phyloP scores from a whole-genome alignment of 805 yeast genomes.

The Yamadazyma phyllophila region DNA sequence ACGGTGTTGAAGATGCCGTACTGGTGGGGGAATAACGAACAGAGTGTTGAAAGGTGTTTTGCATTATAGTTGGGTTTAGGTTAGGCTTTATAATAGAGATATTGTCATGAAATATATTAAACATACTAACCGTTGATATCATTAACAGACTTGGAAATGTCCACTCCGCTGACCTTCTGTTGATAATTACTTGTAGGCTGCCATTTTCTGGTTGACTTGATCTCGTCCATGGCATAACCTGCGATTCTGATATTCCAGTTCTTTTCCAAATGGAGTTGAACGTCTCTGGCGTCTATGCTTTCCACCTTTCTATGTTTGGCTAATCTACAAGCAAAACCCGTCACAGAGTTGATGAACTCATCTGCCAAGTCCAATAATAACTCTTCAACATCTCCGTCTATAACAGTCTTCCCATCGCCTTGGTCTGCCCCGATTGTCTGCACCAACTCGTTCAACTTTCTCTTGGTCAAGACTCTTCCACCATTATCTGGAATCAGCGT shows the following conservation, averaged over 20 bases:
- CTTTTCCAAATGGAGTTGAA: constrained; percentile 80
- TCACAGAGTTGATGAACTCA: constrained; percentile 88
- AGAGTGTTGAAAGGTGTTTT: constrained; percentile 47
- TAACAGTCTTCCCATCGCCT: constrained; percentile 85
- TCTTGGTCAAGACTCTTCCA: constrained; percentile 79
- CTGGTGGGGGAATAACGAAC: constrained; percentile 51
- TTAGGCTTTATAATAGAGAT: background rate
- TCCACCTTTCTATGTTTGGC: constrained; percentile 94
- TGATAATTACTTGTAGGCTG: constrained; percentile 60
- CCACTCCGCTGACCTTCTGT: constrained; percentile 68
- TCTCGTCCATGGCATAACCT: constrained; percentile 89
- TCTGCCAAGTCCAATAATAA: constrained; percentile 88
- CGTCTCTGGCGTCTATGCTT: constrained; percentile 80
- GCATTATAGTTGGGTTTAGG: constrained; percentile 20
- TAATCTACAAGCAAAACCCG: constrained; percentile 88
- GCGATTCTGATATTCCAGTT: constrained; percentile 90
- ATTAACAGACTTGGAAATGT: constrained; percentile 59
- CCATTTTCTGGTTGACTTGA: constrained; percentile 73
- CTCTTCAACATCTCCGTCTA: constrained; percentile 96
- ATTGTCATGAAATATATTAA: background rate
- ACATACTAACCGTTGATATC: constrained; percentile 26
- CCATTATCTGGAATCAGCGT: constrained; percentile 51
- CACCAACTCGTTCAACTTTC: constrained; percentile 86
- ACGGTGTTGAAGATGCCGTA: constrained; percentile 29
- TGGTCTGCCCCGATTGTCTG: constrained; percentile 78